Percentiles rank a stretch among this genome's conserved stretches.
These are phyloP conservation scores for Litsea cubeba DNA, from an alignment of 164 flowering plant genomes.

Conservation along the genomic window DNA sequence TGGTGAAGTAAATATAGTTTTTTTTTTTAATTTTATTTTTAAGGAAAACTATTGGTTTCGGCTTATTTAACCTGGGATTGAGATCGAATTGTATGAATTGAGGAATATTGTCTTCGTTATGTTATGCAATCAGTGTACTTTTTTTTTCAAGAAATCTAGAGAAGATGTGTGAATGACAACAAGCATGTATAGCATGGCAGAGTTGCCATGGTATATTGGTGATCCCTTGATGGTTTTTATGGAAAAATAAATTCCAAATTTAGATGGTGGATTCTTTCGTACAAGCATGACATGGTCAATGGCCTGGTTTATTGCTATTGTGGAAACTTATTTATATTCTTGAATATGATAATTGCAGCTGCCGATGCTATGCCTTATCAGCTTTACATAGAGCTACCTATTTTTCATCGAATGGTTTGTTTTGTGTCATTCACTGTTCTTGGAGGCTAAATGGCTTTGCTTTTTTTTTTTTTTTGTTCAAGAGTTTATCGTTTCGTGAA, in stretches of 20 bases:
- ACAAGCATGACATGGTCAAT: background rate
- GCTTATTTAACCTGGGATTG: background rate
- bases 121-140: background rate
- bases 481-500: constrained; percentile 82
- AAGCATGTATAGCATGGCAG: background rate
- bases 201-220: background rate
- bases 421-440: background rate
- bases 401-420: background rate
- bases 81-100: background rate
- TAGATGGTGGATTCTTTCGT: background rate
- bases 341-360: background rate
- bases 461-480: constrained; percentile 5
- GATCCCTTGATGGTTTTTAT: background rate
- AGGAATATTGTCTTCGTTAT: background rate
- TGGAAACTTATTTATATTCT: background rate
- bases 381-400: background rate
- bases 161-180: no score
- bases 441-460: constrained; percentile 1
- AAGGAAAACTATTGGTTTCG: no score
- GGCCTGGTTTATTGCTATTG: background rate
- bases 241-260: no score
- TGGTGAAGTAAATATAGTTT: no score
- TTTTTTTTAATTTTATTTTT: no score
- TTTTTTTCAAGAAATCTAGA: background rate
- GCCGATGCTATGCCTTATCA: background rate